Evolutionary conservation across 768 basidiomycete genomes (phyloP), one percentile per base, ranked within the genome.

Genomic region (Tylopilus sp.): DNA sequence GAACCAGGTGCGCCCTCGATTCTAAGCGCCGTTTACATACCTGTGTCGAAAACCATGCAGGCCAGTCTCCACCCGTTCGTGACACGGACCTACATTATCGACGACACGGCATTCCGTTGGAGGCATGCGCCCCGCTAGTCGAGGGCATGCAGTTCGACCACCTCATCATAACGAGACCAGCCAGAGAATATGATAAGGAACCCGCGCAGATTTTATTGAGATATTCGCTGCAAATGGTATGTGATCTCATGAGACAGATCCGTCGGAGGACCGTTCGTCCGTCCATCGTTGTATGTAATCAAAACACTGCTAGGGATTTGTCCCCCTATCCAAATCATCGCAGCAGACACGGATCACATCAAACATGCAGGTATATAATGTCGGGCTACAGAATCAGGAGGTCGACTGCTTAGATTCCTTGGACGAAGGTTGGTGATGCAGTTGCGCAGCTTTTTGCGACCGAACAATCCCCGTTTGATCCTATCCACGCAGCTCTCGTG

Each of bases 51-150:
- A 12, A 33, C 51, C 40, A n/a, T 33, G 52, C 39, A 79, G 75
- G 76, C 79, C 48, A 78, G 82, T 58, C 62, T 80, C 21, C 78
- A 89, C 67, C 88, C 85, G 2, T 90, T 86, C 65, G 86, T 85
- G 83, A 77, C 79, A 28, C 76, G 82, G 39, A 71, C 69, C 18
- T 79, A 83, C 42, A 79, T 87, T 42, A 83, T 88, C 25, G 69
- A 72, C 64, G 79, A 53, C 71, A 80, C 57, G 75, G 71, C 17
- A 85, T 91, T 50, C 64, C 77, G 10, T 72, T 89, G 10, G 80
- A 88, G 74, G 86, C 82, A 46, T 58, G 75, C 50, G 30, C 52
- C 18, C 55, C 61, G 23, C 26, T 49, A 7, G 53, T 55, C 13
- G 44, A 79, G 11, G 84, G 79, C 2, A 71, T 81, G 66, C 76